Conservation (phyloP, 2,329 filamentous ascomycete genomes). For the Penicillium paneum region DNA sequence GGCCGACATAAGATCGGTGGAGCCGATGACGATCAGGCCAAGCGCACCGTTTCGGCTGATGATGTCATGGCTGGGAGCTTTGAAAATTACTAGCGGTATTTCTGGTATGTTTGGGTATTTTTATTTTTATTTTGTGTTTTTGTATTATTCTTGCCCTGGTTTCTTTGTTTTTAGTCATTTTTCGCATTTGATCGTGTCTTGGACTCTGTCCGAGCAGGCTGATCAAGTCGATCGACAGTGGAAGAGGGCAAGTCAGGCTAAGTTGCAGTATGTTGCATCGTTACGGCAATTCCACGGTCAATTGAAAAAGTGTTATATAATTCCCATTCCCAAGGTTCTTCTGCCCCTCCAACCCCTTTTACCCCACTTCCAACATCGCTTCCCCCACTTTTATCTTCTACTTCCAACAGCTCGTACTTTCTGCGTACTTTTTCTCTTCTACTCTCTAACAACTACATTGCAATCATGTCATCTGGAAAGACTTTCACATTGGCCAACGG, state of each 20-base stretch:
- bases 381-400: slow-evolving; percentile 10
- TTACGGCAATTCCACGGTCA: neutral
- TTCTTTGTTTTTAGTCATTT: neutral
- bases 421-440: neutral
- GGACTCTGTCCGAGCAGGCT: neutral
- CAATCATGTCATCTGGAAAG: slow-evolving; percentile 51
- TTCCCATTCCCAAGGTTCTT: neutral
- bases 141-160: neutral
- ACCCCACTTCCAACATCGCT: slow-evolving; percentile 13
- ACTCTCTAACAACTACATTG: slow-evolving; percentile 26
- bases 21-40: slow-evolving; percentile 34
- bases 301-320: neutral
- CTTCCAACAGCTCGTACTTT: neutral
- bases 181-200: neutral
- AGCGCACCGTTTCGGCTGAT: slow-evolving; percentile 28
- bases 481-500: slow-evolving; percentile 56
- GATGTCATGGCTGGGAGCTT: slow-evolving; percentile 29
- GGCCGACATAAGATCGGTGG: slow-evolving; percentile 30
- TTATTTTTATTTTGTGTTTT: neutral
- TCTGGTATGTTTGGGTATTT: slow-evolving; percentile 9
- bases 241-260: neutral
- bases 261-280: neutral
- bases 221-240: slow-evolving; percentile 2
- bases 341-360: slow-evolving; percentile 1
- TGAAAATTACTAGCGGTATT: slow-evolving; percentile 22